A percentile compares a stretch with the other conserved stretches of the same genome.
Evolutionary conservation across 345 rosid species (phyloP).

Genomic region (Euclidium syriacum): DNA sequence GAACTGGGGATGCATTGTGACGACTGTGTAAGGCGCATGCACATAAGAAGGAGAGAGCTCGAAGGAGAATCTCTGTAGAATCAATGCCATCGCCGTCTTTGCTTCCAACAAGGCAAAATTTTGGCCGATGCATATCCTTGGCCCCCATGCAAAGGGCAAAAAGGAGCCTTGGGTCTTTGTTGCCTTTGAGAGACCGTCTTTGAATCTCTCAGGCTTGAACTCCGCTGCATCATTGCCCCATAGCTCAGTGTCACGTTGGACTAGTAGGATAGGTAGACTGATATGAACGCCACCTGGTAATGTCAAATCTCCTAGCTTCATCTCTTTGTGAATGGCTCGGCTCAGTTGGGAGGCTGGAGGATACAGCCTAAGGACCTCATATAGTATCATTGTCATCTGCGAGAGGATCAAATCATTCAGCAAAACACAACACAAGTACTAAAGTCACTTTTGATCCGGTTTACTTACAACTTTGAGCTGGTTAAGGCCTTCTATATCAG

Average conservation of each 20-base stretch:
- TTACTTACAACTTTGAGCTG: slow-evolving; percentile 13
- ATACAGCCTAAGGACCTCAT: slow-evolving; percentile 41
- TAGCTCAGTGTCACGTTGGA: slow-evolving; percentile 38
- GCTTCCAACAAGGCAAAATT: no score
- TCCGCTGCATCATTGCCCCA: no score
- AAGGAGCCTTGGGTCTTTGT: no score
- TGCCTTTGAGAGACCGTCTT: no score
- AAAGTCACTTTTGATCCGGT: background rate
- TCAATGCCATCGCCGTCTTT: no score
- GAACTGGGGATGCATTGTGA: no score
- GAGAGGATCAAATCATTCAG: background rate
- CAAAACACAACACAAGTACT: background rate
- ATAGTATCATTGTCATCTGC: slow-evolving; percentile 33
- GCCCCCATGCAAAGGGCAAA: no score
- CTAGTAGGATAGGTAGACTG: slow-evolving; percentile 12
- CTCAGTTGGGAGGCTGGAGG: slow-evolving; percentile 15
- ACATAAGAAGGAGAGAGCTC: no score
- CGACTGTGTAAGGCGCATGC: no score
- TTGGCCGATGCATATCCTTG: no score
- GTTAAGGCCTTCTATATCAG: slow-evolving; percentile 13
- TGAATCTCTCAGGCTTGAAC: no score
- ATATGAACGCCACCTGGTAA: slow-evolving; percentile 27
- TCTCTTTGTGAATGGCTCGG: slow-evolving; percentile 21
- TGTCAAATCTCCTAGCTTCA: slow-evolving; percentile 19
- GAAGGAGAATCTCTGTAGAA: no score